Conservation (phyloP, 352 stramenopile species). For the Thalassiosira pacifica region DNA sequence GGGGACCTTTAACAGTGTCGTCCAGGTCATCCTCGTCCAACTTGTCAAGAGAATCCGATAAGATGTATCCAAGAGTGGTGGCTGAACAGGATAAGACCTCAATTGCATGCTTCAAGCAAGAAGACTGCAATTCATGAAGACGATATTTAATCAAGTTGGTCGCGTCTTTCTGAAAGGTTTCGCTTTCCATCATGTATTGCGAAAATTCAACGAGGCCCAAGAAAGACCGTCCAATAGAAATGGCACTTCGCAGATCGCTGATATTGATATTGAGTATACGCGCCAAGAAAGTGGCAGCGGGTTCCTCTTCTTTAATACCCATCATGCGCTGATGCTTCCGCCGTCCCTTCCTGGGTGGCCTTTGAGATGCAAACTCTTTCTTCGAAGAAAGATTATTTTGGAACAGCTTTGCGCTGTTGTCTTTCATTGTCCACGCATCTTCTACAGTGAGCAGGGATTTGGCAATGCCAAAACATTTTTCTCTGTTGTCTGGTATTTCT, state of each 20-base stretch:
- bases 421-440: constrained; percentile 56
- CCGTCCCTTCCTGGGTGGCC: constrained; percentile 28
- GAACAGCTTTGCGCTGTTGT: constrained; percentile 40
- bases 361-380: constrained; percentile 16
- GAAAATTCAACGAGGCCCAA: constrained; percentile 51
- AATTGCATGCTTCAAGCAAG: constrained; percentile 59
- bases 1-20: constrained; percentile 40
- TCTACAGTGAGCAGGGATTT: constrained; percentile 49
- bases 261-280: constrained; percentile 51
- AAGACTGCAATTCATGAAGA: constrained; percentile 39
- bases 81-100: constrained; percentile 52
- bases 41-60: constrained; percentile 45
- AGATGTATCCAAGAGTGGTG: constrained; percentile 51
- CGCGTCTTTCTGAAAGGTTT: constrained; percentile 15
- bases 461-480: constrained; percentile 40
- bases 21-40: constrained; percentile 70
- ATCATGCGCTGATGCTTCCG: constrained; percentile 1
- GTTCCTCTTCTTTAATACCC: constrained; percentile 11
- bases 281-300: constrained; percentile 18
- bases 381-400: constrained; percentile 20
- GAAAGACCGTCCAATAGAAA: constrained; percentile 52
- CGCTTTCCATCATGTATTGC: constrained; percentile 37
- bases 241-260: constrained; percentile 47
- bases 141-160: constrained; percentile 24
- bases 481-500: background rate